phyloP scores from a whole-genome alignment of 1,139 yeast genomes.

The Lodderomyces beijingensis region DNA sequence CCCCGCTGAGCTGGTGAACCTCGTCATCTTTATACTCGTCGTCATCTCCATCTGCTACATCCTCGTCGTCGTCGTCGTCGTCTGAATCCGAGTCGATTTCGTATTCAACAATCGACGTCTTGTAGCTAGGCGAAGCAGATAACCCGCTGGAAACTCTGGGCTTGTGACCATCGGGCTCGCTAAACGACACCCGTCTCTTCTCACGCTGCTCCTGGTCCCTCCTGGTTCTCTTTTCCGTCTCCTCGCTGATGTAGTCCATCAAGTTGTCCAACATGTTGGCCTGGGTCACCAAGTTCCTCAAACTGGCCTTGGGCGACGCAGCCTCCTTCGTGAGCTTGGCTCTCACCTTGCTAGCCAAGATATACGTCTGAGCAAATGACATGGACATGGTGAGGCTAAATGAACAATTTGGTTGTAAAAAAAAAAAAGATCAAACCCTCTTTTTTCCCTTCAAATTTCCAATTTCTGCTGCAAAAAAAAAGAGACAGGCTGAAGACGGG shows the following conservation, averaged over 20 bases:
- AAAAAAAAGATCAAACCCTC: too few species aligned
- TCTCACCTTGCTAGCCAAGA: conserved; percentile 67
- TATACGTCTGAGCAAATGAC: conserved; percentile 55
- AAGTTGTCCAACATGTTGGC: conserved; percentile 71
- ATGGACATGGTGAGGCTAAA: conserved; percentile 9
- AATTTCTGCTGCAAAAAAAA: background rate
- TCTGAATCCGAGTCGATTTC: conserved; percentile 33
- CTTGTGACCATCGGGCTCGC: conserved; percentile 8
- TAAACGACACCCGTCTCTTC: conserved; percentile 1
- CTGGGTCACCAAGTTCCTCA: conserved; percentile 64
- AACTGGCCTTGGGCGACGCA: conserved; percentile 51
- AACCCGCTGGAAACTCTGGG: conserved; percentile 10
- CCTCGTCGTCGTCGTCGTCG: conserved; percentile 11
- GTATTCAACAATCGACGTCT: conserved; percentile 30
- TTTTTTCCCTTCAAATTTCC: too few species aligned
- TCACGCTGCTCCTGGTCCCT: conserved; percentile 7
- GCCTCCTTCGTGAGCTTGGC: conserved; percentile 67
- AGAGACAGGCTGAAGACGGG: too few species aligned
- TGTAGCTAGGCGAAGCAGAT: conserved; percentile 10
- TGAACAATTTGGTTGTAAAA: too few species aligned
- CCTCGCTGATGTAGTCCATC: conserved; percentile 48
- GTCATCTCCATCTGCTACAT: conserved; percentile 11
- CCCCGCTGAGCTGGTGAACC: conserved; percentile 4
- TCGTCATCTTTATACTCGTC: conserved; percentile 10
- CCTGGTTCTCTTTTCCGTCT: conserved; percentile 24